Conservation (phyloP, 2,329 filamentous ascomycete species). For the Fusarium brevicatenulatum region DNA sequence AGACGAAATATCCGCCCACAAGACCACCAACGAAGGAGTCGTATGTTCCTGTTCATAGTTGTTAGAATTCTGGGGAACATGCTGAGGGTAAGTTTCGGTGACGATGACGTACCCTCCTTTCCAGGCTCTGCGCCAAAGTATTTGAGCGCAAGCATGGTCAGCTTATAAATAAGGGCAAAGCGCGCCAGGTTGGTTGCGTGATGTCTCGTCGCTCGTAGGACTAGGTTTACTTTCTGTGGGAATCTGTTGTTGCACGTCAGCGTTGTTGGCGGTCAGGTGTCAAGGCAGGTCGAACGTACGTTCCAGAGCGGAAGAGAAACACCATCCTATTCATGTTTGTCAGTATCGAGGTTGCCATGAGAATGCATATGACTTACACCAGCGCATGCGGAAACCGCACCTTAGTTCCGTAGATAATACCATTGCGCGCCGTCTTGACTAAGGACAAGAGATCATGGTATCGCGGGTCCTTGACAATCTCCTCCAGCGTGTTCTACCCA, state of each 20-base stretch:
- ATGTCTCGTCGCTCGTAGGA: conserved; percentile 86
- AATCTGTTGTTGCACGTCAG: conserved; percentile 56
- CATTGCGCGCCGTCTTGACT: conserved; percentile 94
- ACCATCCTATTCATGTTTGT: conserved; percentile 75
- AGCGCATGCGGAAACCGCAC: conserved; percentile 98
- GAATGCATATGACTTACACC: conserved; percentile 62
- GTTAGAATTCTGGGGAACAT: not conserved
- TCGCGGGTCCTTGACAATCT: conserved; percentile 80
- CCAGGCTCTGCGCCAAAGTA: conserved; percentile 66
- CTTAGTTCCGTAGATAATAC: conserved; percentile 95
- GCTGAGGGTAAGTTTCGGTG: not conserved
- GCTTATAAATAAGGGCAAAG: conserved; percentile 93
- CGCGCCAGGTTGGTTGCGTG: conserved; percentile 92
- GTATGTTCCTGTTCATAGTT: conserved; percentile 64
- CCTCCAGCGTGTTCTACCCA: conserved; percentile 73
- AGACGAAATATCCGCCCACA: conserved; percentile 91
- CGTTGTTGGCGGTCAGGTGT: not conserved
- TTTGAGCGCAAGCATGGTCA: conserved; percentile 79
- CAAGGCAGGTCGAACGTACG: conserved; percentile 61
- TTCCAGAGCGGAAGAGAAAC: conserved; percentile 92
- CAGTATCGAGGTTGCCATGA: conserved; percentile 18
- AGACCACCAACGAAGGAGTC: conserved; percentile 90
- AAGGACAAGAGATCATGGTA: conserved; percentile 88
- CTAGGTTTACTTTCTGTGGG: conserved; percentile 79
- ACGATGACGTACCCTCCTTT: conserved; percentile 64